Conservation (phyloP, 148 eudicot species). For the Chenopodium berlandieri region DNA sequence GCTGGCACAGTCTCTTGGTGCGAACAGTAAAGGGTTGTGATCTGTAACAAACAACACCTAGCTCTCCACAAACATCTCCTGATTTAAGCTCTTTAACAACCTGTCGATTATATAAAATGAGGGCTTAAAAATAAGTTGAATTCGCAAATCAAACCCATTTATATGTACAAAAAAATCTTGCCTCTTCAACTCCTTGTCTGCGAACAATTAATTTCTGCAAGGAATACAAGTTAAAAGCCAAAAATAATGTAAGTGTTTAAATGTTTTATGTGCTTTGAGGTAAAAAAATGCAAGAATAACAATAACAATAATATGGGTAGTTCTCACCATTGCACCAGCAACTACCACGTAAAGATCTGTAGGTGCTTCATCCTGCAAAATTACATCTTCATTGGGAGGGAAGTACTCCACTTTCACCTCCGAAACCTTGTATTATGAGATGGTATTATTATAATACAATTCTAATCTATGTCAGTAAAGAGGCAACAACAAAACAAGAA, state of each 20-base stretch:
- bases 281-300: too few relatives aligned
- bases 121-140: too few relatives aligned
- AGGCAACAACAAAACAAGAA: not conserved
- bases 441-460: too few relatives aligned
- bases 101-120: slow-evolving; percentile 29
- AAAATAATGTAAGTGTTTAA: too few relatives aligned
- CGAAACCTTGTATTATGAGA: slow-evolving; percentile 45
- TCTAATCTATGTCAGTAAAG: too few relatives aligned
- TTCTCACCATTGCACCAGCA: slow-evolving; percentile 57
- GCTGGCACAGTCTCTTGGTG: slow-evolving; percentile 64
- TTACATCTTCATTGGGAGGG: slow-evolving; percentile 87
- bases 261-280: too few relatives aligned
- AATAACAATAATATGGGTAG: too few relatives aligned
- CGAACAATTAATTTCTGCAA: slow-evolving; percentile 56
- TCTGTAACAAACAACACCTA: slow-evolving; percentile 75
- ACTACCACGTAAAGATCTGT: slow-evolving; percentile 75
- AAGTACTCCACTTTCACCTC: slow-evolving; percentile 93
- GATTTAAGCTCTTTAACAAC: slow-evolving; percentile 41
- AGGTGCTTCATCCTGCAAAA: slow-evolving; percentile 86
- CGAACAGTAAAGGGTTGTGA: slow-evolving; percentile 78
- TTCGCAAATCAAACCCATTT: too few relatives aligned
- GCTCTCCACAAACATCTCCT: slow-evolving; percentile 79
- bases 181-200: slow-evolving; percentile 56
- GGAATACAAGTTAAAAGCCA: slow-evolving; percentile 21
- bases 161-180: slow-evolving; percentile 9